These are phyloP conservation scores for Sonneratia caseolaris DNA, from an alignment of 345 rosid genomes.

Conservation along the genomic window DNA sequence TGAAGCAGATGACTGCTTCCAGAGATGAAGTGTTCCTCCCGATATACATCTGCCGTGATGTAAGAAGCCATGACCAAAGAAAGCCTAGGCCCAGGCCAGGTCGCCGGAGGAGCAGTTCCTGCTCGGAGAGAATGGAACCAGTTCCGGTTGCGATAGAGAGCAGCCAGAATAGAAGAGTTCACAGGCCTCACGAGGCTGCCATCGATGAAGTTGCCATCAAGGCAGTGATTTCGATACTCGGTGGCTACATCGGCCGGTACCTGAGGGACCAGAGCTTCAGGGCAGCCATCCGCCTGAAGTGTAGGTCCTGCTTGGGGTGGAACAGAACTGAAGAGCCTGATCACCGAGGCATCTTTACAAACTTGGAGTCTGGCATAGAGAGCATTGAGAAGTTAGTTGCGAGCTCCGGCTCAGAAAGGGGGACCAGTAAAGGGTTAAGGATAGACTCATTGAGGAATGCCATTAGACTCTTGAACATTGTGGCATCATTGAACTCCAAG, in stretches of 20 bases:
- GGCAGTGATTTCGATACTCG: conserved; percentile 43
- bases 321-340: conserved; percentile 16
- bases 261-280: conserved; percentile 33
- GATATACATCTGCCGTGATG: conserved; percentile 26
- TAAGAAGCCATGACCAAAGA: conserved; percentile 10
- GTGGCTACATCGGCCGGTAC: conserved; percentile 44
- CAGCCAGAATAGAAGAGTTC: conserved; percentile 16
- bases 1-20: conserved; percentile 6
- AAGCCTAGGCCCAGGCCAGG: conserved; percentile 8
- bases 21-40: conserved; percentile 21
- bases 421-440: conserved; percentile 14
- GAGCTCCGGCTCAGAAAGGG: conserved; percentile 2
- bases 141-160: conserved; percentile 11
- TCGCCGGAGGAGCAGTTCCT: conserved; percentile 19
- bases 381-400: conserved; percentile 32
- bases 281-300: conserved; percentile 27
- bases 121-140: neutral
- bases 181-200: conserved; percentile 28
- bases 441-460: conserved; percentile 23
- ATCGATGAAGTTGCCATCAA: conserved; percentile 35
- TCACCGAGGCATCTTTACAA: conserved; percentile 16
- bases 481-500: conserved; percentile 36
- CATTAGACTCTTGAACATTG: conserved; percentile 27
- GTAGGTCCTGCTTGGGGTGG: conserved; percentile 22
- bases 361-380: conserved; percentile 31